These are phyloP conservation scores for Escallonia herrerae DNA, from an alignment of 129 eudicot species.

Conservation along the genomic window DNA sequence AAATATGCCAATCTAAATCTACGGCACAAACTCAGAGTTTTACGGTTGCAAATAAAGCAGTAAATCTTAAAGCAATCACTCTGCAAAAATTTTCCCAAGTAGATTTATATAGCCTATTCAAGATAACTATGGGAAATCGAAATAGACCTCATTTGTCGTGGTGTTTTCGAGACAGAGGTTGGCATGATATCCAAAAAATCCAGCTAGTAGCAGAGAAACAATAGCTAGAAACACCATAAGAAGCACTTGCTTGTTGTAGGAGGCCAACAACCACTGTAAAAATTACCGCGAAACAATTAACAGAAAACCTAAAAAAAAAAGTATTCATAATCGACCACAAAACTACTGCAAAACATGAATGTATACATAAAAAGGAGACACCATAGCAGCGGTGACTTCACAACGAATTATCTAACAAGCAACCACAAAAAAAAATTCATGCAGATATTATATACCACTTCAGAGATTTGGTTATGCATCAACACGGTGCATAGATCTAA, in stretches of 20 bases:
- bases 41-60: background rate
- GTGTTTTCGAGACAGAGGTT: conserved; percentile 82
- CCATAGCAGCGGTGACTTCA: no score
- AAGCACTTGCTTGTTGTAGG: conserved; percentile 88
- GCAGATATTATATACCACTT: no score
- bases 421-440: no score
- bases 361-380: no score
- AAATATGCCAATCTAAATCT: no score
- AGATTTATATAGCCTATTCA: background rate
- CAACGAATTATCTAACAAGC: no score
- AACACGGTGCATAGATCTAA: no score
- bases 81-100: background rate
- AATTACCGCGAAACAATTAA: conserved; percentile 12
- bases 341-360: background rate
- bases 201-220: conserved; percentile 71
- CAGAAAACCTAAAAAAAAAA: background rate
- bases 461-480: no score
- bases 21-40: no score
- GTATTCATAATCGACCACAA: background rate
- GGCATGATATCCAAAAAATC: conserved; percentile 84
- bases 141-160: conserved; percentile 89
- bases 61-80: background rate
- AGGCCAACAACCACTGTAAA: conserved; percentile 81
- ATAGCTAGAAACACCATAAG: conserved; percentile 79
- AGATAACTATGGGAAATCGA: background rate